Conservation (phyloP, 1,284 basidiomycete genomes). For the Leccinum angustisporum region DNA sequence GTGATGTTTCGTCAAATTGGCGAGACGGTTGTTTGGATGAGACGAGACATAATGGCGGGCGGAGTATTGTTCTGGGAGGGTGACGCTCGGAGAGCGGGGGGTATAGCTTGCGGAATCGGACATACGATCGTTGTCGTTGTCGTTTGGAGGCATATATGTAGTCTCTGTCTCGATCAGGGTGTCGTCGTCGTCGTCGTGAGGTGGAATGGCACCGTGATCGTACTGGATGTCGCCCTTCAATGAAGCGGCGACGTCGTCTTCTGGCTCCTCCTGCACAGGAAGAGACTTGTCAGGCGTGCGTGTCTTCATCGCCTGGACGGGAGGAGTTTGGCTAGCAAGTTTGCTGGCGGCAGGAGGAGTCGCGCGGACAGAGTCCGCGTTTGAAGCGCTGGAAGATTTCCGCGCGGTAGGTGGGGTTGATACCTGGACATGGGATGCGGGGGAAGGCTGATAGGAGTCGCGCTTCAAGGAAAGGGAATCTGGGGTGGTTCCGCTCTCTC, state of each 20-base stretch:
- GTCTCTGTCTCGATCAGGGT: conserved; percentile 46
- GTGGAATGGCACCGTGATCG: conserved; percentile 9
- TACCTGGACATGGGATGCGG: conserved; percentile 21
- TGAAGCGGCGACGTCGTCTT: too few relatives aligned
- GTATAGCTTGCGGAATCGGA: conserved; percentile 46
- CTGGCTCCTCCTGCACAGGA: too few relatives aligned
- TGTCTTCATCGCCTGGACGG: too few relatives aligned
- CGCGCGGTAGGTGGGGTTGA: conserved; percentile 37
- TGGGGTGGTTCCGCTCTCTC: conserved; percentile 46
- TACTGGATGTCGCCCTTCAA: too few relatives aligned
- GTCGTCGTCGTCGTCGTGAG: conserved; percentile 42
- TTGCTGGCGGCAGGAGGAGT: too few relatives aligned
- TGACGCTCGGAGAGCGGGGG: conserved; percentile 64
- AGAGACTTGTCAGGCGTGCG: too few relatives aligned
- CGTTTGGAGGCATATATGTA: conserved; percentile 32
- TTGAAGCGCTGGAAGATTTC: conserved; percentile 34
- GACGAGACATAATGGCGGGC: conserved; percentile 23
- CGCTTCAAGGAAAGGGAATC: conserved; percentile 51
- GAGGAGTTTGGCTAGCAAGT: too few relatives aligned
- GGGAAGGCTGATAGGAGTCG: conserved; percentile 42
- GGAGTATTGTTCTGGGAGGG: conserved; percentile 46
- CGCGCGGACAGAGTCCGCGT: conserved; percentile 29
- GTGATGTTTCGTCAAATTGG: conserved; percentile 30
- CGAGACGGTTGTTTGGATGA: conserved; percentile 24
- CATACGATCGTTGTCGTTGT: conserved; percentile 33